Evolutionary conservation across 2,329 filamentous ascomycete genomes (phyloP).

Genomic region (Sclerotinia nivalis): DNA sequence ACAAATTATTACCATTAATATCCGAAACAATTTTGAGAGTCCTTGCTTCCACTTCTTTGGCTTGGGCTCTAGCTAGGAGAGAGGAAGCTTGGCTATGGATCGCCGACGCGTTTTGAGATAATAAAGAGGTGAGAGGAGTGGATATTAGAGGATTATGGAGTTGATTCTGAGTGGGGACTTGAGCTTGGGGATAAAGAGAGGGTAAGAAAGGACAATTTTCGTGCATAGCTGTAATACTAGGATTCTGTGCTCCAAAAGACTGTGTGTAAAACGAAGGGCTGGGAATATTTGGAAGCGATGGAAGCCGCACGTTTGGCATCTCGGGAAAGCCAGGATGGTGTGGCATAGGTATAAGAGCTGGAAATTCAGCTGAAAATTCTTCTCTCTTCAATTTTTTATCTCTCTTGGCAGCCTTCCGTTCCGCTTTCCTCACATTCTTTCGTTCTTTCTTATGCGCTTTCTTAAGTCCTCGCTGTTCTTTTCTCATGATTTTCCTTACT

Average conservation of each 20-base stretch:
- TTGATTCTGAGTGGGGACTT: background rate
- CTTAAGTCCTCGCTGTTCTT: slow-evolving; percentile 25
- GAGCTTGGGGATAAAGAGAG: background rate
- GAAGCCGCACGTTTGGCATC: background rate
- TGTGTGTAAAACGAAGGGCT: background rate
- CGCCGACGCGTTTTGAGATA: slow-evolving; percentile 28
- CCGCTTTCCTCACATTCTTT: slow-evolving; percentile 4
- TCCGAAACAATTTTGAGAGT: slow-evolving; percentile 22
- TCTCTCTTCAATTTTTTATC: slow-evolving; percentile 33
- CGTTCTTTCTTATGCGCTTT: slow-evolving; percentile 14
- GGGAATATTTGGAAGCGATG: background rate
- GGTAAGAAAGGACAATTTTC: background rate
- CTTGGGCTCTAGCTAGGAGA: slow-evolving; percentile 27
- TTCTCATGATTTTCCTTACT: slow-evolving; percentile 26
- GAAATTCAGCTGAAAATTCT: background rate
- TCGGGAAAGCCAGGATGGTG: background rate
- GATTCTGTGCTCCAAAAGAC: background rate
- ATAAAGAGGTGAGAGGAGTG: slow-evolving; percentile 2
- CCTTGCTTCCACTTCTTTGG: slow-evolving; percentile 32
- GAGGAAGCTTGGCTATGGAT: slow-evolving; percentile 31
- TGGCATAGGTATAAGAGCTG: background rate
- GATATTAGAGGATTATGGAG: slow-evolving; percentile 14
- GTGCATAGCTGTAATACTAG: background rate
- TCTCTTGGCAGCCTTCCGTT: slow-evolving; percentile 32
- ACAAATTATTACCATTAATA: background rate